phyloP scores from a whole-genome alignment of 2,329 filamentous ascomycete species.

The Spiromastix sp. region DNA sequence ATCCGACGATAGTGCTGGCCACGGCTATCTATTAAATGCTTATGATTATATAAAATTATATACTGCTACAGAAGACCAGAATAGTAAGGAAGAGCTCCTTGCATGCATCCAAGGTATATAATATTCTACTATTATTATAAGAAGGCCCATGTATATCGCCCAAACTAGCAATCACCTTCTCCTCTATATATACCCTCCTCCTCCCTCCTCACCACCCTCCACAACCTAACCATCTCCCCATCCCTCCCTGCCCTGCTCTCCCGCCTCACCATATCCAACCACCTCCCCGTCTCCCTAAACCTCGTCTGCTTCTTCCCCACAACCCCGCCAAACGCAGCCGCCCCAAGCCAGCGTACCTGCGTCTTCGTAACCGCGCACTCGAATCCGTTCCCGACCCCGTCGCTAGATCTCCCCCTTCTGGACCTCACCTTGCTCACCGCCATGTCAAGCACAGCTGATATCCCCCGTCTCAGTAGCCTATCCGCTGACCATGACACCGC shows the following conservation, averaged over 20 bases:
- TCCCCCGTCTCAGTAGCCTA: constrained; percentile 53
- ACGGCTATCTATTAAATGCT: no score
- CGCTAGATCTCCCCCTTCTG: constrained; percentile 21
- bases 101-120: no score
- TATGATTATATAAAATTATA: no score
- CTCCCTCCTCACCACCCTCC: constrained; percentile 25
- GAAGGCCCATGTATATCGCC: no score
- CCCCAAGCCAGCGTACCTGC: constrained; percentile 56
- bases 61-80: no score
- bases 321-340: constrained; percentile 58
- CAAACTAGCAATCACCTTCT: no score
- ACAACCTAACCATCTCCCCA: constrained; percentile 23
- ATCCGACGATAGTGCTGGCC: no score
- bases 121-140: no score
- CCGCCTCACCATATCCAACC: constrained; percentile 48
- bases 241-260: constrained; percentile 28
- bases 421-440: constrained; percentile 52
- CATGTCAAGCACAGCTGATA: constrained; percentile 55
- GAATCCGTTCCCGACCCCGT: constrained; percentile 24
- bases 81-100: no score
- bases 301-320: constrained; percentile 61
- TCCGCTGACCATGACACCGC: constrained; percentile 41
- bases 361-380: constrained; percentile 48
- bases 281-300: constrained; percentile 54
- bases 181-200: no score